Conservation (phyloP, 2,329 filamentous ascomycete genomes). For the Chaetomium globosum region DNA sequence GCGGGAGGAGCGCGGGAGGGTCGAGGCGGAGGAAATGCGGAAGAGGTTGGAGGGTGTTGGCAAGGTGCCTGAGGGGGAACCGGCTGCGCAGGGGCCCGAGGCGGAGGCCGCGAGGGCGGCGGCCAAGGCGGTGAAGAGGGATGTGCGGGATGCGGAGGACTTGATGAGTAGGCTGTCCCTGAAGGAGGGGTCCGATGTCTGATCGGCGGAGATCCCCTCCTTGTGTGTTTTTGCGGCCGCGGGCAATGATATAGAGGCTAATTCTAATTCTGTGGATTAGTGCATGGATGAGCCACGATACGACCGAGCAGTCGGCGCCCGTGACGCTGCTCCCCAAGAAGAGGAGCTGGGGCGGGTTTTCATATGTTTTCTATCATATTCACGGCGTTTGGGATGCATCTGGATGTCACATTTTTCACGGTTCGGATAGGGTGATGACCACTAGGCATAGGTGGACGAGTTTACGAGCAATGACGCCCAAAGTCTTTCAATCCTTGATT, state of each 20-base stretch:
- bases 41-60: constrained; percentile 55
- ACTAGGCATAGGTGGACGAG: too few species aligned
- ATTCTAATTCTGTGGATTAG: constrained; percentile 22
- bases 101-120: constrained; percentile 19
- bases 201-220: neutral
- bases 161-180: constrained; percentile 46
- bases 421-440: neutral
- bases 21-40: constrained; percentile 52
- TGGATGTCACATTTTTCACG: neutral
- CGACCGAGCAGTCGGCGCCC: neutral
- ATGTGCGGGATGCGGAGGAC: constrained; percentile 26
- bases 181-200: constrained; percentile 38
- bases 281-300: constrained; percentile 22
- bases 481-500: neutral
- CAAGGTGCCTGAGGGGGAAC: constrained; percentile 35
- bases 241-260: constrained; percentile 23
- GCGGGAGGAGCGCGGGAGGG: constrained; percentile 44
- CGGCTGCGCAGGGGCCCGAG: constrained; percentile 34
- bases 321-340: neutral
- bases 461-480: neutral
- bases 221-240: constrained; percentile 7
- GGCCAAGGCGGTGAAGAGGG: constrained; percentile 43
- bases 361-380: too few species aligned
- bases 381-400: neutral
- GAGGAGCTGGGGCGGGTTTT: neutral